Evolutionary conservation across 202 grass and related monocot genomes (phyloP), one percentile per base, ranked within the genome.

Genomic region (Digitaria exilis): DNA sequence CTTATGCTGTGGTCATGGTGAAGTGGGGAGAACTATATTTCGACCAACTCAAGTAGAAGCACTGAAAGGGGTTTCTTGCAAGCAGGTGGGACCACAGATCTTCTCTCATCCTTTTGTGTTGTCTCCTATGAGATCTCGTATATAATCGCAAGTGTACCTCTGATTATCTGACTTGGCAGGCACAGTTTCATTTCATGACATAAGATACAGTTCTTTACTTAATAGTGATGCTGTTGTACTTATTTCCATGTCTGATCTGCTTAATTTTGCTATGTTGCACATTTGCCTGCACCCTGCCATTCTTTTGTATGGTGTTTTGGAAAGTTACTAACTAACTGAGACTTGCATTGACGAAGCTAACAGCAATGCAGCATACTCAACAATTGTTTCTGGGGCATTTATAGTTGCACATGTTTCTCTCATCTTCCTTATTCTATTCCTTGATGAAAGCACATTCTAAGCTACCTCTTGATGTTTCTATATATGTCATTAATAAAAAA

Each of bases 1-100:
- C 82, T 90, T 87, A 55, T 99, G 96, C 42, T 99, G 96, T 87
- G 96, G 96, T 79, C 96, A 99, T 24, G 91, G 93, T 12, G 93
- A 99, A 74, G 93, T 94, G 51, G 89, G 89, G 17, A 86, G 91
- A 44, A 94, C 96, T 30, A 86, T 99, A 89, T 99, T 99, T 83
- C 94, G 86, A 57, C 96, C 96, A 80, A 96, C 89, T 37, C 75
- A 83, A 78, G 85, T 99, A 81, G 81, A 96, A 67, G 84, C 89
- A 22, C 86, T 99, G 77, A 72, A 90, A 63, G 93, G 88, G 21
- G 84, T 92, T 65, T 83, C 76, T 62, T 96, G 96, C 87, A 96
- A 90, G 86, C 96, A 99, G 96, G 96, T 99, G 70, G 29, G 54
- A 25, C 17, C 0, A 73, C 32, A 70, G 5, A 46, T 80, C 62